Percentiles rank a stretch among this genome's conserved stretches.
These are phyloP conservation scores for Aspergillus oerlinghausenensis DNA, from an alignment of 2,329 filamentous ascomycete genomes.

Conservation along the genomic window DNA sequence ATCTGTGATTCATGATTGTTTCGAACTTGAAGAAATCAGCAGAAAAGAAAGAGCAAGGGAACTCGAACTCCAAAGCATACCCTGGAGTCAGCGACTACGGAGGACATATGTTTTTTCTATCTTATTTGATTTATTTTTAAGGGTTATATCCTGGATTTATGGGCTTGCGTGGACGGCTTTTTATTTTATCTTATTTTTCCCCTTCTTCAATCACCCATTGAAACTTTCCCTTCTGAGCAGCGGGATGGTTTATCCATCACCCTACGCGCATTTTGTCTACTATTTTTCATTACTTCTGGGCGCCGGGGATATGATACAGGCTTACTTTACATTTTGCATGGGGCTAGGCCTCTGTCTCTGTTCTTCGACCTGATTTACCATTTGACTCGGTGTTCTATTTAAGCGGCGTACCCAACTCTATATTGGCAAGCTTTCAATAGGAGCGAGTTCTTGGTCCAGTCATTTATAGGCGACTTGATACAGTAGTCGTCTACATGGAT, in stretches of 20 bases:
- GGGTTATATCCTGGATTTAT: conserved; percentile 1
- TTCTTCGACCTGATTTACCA: conserved; percentile 3
- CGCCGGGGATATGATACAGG: conserved; percentile 24
- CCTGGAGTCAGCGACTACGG: conserved; percentile 1
- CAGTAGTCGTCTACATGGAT: neutral
- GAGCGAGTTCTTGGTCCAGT: neutral
- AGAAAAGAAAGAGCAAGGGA: conserved; percentile 1
- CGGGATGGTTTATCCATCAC: conserved; percentile 3
- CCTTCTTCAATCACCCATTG: neutral
- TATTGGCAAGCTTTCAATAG: neutral
- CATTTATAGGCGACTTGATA: neutral
- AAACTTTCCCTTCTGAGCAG: conserved; percentile 10
- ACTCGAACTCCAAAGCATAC: neutral
- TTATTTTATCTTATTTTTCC: neutral
- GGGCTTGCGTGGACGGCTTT: conserved; percentile 1
- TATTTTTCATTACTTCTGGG: conserved; percentile 17
- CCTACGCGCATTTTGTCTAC: conserved; percentile 16
- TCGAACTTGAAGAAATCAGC: neutral
- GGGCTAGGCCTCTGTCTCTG: neutral
- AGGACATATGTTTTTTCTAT: neutral
- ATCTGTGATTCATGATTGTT: neutral
- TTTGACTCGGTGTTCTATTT: neutral
- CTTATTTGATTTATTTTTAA: neutral
- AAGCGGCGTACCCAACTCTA: neutral
- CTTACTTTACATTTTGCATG: conserved; percentile 21